Conservation (phyloP, 2,329 filamentous ascomycete species). For the Aspergillus tanneri region DNA sequence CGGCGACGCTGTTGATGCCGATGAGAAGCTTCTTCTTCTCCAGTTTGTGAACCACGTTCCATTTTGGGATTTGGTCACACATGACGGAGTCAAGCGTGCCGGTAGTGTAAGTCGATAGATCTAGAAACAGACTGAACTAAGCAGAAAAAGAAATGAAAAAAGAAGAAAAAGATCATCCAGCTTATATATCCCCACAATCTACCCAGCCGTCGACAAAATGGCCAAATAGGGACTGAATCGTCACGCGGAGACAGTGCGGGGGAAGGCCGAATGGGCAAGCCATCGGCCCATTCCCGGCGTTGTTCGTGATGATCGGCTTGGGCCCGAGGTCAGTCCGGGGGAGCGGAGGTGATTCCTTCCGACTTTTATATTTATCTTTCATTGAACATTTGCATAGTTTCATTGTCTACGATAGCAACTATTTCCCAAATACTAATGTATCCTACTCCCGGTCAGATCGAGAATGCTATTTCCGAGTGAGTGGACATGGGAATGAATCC, state of each 20-base stretch:
- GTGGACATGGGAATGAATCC: too few relatives aligned
- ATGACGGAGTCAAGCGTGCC: slow-evolving; percentile 22
- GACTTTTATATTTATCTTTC: too few relatives aligned
- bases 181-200: not conserved
- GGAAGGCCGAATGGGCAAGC: not conserved
- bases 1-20: slow-evolving; percentile 63
- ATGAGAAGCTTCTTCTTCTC: slow-evolving; percentile 59
- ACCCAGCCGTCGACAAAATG: not conserved
- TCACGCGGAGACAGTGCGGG: not conserved
- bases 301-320: not conserved
- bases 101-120: not conserved
- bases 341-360: too few relatives aligned
- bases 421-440: too few relatives aligned
- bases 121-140: too few relatives aligned
- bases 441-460: too few relatives aligned
- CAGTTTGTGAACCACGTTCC: slow-evolving; percentile 54
- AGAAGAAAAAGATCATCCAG: not conserved
- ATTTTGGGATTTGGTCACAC: slow-evolving; percentile 41
- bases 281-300: not conserved
- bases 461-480: too few relatives aligned
- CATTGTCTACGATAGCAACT: too few relatives aligned
- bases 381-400: too few relatives aligned
- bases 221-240: not conserved
- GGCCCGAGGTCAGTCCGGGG: not conserved
- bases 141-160: not conserved